Evolutionary conservation across 331 rosid species (phyloP), one percentile per base, ranked within the genome.

Genomic region (Ulmus americana): DNA sequence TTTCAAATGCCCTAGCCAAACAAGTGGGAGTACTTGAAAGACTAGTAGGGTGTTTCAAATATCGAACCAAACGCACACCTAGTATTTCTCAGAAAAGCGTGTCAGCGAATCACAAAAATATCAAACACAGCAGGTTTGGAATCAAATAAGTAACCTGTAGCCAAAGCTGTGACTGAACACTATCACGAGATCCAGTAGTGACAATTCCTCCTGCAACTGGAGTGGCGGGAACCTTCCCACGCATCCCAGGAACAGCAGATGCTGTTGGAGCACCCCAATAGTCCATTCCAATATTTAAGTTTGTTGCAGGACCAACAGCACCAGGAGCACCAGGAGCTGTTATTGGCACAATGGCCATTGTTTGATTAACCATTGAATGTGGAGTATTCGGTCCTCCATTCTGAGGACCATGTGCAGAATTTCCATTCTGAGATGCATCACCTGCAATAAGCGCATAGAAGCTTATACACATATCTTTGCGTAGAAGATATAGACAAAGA

Each of bases 231-330:
- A 81, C 95, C 81, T 92, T 86, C 81, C 95, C 91, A 6, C 48
- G 83, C 47, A 82, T 10, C 12, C 86, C 83, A 59, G 96, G 90
- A 65, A 86, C 75, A 64, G 72, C 45, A 35, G 96, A 77, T 53
- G 95, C 51, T 60, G 91, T 68, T 44, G 95, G 90, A 15, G 97
- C 67, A 42, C 90, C 90, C 98, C 98, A 94, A 79, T 94, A 94
- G 62, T 94, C 98, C 97, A 89, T 94, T 77, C 98, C 98, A 68
- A 94, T 94, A 71, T 94, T 94, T 61, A 94, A 80, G 76, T 89
- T 94, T 46, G 98, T 94, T 15, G 95, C 72, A 63, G 97, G 98
- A 70, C 98, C 95, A 61, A 83, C 81, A 48, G 83, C 83, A 48
- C 78, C 76, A 63, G 86, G 88, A 77, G 85, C 80, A 76, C 88